phyloP scores from a whole-genome alignment of 2,329 filamentous ascomycete genomes.

The Aquanectria penicillioides region DNA sequence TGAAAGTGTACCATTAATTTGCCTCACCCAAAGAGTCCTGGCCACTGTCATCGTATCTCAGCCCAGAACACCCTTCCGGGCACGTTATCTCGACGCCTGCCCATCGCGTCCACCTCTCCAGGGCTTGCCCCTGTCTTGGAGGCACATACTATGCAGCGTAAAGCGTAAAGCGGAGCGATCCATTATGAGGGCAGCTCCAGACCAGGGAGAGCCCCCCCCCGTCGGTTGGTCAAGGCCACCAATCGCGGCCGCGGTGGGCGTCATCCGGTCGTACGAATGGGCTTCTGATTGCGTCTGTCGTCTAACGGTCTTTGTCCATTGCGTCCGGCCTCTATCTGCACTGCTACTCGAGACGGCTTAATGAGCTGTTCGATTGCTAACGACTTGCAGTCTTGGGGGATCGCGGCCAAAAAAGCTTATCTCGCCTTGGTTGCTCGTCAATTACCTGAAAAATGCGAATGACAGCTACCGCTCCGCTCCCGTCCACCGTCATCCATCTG shows the following conservation, averaged over 20 bases:
- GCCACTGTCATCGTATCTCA: conserved; percentile 1
- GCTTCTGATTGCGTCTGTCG: conserved; percentile 26
- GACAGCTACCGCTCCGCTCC: conserved; percentile 18
- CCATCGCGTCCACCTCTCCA: conserved; percentile 7
- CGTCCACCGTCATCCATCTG: conserved; percentile 6
- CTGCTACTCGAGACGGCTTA: neutral
- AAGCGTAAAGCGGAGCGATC: conserved; percentile 8
- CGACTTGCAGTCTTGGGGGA: conserved; percentile 8
- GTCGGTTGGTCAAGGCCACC: conserved; percentile 27
- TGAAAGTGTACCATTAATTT: neutral
- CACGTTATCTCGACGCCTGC: conserved; percentile 25
- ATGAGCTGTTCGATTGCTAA: neutral
- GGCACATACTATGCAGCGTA: neutral
- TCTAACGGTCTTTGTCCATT: conserved; percentile 28
- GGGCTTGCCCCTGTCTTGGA: conserved; percentile 30
- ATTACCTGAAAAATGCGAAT: conserved; percentile 5
- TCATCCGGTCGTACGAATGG: conserved; percentile 36
- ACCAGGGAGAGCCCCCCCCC: conserved; percentile 4
- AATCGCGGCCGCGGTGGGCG: conserved; percentile 30
- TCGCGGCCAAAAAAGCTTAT: conserved; percentile 17
- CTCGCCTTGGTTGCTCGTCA: conserved; percentile 3
- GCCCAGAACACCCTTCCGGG: conserved; percentile 12
- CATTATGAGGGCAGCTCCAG: conserved; percentile 2
- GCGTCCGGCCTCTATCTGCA: neutral
- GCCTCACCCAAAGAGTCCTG: conserved; percentile 1